A percentile compares a stretch with the other conserved stretches of the same genome.
phyloP scores from a whole-genome alignment of 495 filamentous ascomycete species.

The Penicillium antarcticum region DNA sequence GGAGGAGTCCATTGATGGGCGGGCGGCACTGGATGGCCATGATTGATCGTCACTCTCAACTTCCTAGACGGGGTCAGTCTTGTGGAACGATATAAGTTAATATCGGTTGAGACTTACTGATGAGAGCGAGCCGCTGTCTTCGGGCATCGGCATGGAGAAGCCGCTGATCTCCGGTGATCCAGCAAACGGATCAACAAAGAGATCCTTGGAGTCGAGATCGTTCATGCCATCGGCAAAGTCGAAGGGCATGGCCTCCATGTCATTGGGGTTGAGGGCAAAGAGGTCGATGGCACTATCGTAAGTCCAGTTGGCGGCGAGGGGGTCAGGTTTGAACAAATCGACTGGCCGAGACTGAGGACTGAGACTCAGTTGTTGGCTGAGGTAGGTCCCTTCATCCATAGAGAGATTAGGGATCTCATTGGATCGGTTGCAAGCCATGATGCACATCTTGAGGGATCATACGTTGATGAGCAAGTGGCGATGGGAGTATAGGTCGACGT shows the following conservation, averaged over 20 bases:
- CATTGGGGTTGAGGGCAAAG: slow-evolving; percentile 35
- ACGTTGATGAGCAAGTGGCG: slow-evolving; percentile 3
- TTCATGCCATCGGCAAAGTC: slow-evolving; percentile 36
- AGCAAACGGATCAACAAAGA: slow-evolving; percentile 34
- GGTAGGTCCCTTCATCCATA: slow-evolving; percentile 20
- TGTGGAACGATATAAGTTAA: not conserved
- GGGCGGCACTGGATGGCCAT: slow-evolving; percentile 28
- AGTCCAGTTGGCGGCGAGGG: slow-evolving; percentile 41
- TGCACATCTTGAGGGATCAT: slow-evolving; percentile 11
- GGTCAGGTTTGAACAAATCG: slow-evolving; percentile 26
- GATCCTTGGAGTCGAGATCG: slow-evolving; percentile 32
- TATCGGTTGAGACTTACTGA: slow-evolving; percentile 22
- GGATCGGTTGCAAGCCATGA: slow-evolving; percentile 23
- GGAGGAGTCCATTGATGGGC: slow-evolving; percentile 21
- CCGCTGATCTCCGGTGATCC: slow-evolving; percentile 34
- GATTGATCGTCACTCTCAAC: slow-evolving; percentile 43
- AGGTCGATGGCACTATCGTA: slow-evolving; percentile 42
- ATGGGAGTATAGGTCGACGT: slow-evolving; percentile 3
- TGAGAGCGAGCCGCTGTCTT: slow-evolving; percentile 33
- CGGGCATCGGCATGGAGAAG: slow-evolving; percentile 33
- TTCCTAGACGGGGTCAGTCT: slow-evolving; percentile 21
- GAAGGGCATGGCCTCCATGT: slow-evolving; percentile 33
- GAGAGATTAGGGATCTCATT: slow-evolving; percentile 15
- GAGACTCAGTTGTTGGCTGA: slow-evolving; percentile 23
- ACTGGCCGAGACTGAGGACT: slow-evolving; percentile 23